Base-by-base conservation (phyloP, 2,329 filamentous ascomycete genomes). In the Hypoxylon sp. region DNA sequence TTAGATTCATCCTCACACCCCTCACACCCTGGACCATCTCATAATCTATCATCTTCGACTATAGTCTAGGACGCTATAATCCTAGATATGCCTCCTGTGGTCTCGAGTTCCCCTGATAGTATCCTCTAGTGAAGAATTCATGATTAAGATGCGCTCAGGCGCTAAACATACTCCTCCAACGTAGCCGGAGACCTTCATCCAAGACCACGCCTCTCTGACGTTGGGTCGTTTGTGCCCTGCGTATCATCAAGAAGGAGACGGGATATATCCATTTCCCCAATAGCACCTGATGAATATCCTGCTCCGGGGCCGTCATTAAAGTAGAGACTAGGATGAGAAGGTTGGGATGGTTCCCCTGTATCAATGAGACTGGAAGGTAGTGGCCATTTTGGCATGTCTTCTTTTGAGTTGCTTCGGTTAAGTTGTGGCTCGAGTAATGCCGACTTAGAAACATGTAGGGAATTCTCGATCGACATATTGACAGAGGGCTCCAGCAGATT, bases 261-360 rank as follows among this genome's bases (percentile, higher is more conserved):
- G 14, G 86, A 87, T 49, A 90, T 88, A 56, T 88, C 87, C 87
- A 90, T 90, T 74, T 89, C 87, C 14, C 85, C 83, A 7, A 81
- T 79, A 53, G 68, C 80, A 2, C 81, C 81, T 76, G 59, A 82
- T 79, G 73, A 57, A 43, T 74, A 73, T 2, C 83, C 80, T 2
- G 80, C 74, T 3, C 76, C 75, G 9, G 79, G 74, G 5, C 75
- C 72, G 46, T 86, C 84, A 38, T 75, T 77, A 78, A 84, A 83
- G 43, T 87, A 84, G 30, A 85, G 80, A 14, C 76, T 74, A 14
- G 79, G 71, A 1, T 79, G 74, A n/a, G 78, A 76, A 10, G 78
- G 49, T 23, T 69, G 77, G 2, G 79, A 67, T 2, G 75, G 69
- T 59, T 84, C 82, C 2, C 74, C 71, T 11, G 73, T 68, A 30